These are phyloP conservation scores for Asclepias syriaca DNA, from an alignment of 257 asterid species.

Conservation along the genomic window DNA sequence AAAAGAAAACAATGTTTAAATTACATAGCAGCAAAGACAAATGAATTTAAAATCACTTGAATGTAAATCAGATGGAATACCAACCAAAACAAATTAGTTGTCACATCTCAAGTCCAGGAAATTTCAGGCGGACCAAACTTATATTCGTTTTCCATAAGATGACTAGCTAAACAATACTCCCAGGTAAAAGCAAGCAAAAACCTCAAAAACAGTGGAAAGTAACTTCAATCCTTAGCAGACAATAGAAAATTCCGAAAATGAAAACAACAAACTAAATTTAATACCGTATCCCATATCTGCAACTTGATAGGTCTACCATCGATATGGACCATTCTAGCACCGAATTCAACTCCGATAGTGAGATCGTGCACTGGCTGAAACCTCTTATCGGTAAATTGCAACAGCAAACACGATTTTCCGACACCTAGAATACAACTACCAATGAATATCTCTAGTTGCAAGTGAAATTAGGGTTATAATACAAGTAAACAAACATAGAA, in stretches of 20 bases:
- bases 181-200: neutral
- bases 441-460: neutral
- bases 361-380: slow-evolving; percentile 65
- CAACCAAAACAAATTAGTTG: neutral
- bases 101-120: neutral
- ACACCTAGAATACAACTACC: slow-evolving; percentile 30
- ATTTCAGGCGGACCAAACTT: neutral
- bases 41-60: neutral
- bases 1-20: too few species aligned
- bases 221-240: neutral
- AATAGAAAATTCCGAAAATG: neutral
- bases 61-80: neutral
- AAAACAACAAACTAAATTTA: neutral
- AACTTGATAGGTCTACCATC: slow-evolving; percentile 55
- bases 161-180: too few species aligned
- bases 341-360: slow-evolving; percentile 68
- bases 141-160: neutral
- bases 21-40: neutral
- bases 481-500: neutral
- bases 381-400: slow-evolving; percentile 66
- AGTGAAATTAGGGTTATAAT: neutral
- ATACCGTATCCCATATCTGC: slow-evolving; percentile 71
- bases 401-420: slow-evolving; percentile 61
- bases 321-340: slow-evolving; percentile 54
- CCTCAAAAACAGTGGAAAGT: neutral